Evolutionary conservation across 441 rosid genomes (phyloP).

Genomic region (Metrosideros polymorpha): DNA sequence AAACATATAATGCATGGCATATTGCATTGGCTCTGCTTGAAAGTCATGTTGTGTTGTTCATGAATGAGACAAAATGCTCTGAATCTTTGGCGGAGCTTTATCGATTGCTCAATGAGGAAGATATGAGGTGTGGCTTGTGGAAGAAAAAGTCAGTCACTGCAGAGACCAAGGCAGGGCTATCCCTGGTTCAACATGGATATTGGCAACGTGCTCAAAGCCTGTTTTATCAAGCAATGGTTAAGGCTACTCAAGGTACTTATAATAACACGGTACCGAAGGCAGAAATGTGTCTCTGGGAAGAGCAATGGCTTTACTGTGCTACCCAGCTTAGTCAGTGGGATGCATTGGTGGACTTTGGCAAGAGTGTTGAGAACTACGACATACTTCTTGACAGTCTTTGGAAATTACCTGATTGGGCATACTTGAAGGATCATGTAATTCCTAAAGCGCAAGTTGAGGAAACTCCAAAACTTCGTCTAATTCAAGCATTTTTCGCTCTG

Average conservation of each 20-base stretch:
- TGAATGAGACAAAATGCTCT: constrained; percentile 80
- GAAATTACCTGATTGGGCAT: constrained; percentile 96
- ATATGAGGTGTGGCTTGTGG: constrained; percentile 98
- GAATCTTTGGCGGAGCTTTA: constrained; percentile 97
- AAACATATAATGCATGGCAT: constrained; percentile 98
- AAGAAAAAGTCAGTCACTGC: constrained; percentile 86
- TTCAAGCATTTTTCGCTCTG: constrained; percentile 87
- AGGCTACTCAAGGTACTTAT: constrained; percentile 98
- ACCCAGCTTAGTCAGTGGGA: constrained; percentile 98
- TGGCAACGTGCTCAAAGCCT: constrained; percentile 96
- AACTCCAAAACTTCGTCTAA: constrained; percentile 84
- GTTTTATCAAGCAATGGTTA: constrained; percentile 93
- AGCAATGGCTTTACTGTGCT: constrained; percentile 96
- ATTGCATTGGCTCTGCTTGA: constrained; percentile 85
- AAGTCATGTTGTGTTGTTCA: constrained; percentile 84
- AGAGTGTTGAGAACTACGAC: constrained; percentile 84
- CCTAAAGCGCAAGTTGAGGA: constrained; percentile 99
- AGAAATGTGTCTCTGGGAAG: constrained; percentile 99
- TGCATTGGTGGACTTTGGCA: constrained; percentile 91
- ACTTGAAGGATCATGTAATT: constrained; percentile 89
- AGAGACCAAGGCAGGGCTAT: constrained; percentile 94
- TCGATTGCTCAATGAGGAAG: constrained; percentile 92
- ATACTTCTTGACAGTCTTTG: constrained; percentile 92
- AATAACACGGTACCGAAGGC: constrained; percentile 93
- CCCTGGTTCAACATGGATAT: constrained; percentile 95